Evolutionary conservation across 202 grass and related monocot species (phyloP).

Genomic region (Bolboschoenoplectus hybrid): DNA sequence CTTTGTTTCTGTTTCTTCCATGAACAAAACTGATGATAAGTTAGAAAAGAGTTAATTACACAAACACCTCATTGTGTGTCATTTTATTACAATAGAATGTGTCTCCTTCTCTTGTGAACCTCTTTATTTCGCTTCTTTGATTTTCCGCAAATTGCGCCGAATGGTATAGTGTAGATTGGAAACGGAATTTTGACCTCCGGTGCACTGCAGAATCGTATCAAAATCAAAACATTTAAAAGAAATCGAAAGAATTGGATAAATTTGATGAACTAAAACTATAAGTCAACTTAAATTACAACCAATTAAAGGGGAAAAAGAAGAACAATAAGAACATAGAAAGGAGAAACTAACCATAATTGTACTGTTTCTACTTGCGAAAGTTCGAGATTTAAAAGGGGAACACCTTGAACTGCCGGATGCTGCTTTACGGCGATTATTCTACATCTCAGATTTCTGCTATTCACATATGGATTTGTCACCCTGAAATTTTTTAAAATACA

Average conservation of each 20-base stretch:
- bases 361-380: slow-evolving; percentile 79
- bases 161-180: slow-evolving; percentile 62
- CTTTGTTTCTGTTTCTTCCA: not conserved
- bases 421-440: slow-evolving; percentile 77
- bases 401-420: slow-evolving; percentile 43
- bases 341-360: slow-evolving; percentile 54
- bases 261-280: not conserved
- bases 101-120: slow-evolving; percentile 16
- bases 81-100: slow-evolving; percentile 21
- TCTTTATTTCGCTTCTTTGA: slow-evolving; percentile 53
- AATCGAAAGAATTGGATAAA: not conserved
- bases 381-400: slow-evolving; percentile 59
- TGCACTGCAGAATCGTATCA: slow-evolving; percentile 44
- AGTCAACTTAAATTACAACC: not conserved
- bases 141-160: slow-evolving; percentile 59
- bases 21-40: slow-evolving; percentile 16
- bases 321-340: not conserved
- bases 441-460: slow-evolving; percentile 60
- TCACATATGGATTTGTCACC: slow-evolving; percentile 33
- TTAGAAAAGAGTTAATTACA: slow-evolving; percentile 1
- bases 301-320: not conserved
- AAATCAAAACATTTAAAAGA: no score
- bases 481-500: slow-evolving; percentile 39
- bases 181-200: slow-evolving; percentile 69
- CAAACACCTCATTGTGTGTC: not conserved